phyloP scores from a whole-genome alignment of 108 stramenopile species.

The Cyclotella baltica region DNA sequence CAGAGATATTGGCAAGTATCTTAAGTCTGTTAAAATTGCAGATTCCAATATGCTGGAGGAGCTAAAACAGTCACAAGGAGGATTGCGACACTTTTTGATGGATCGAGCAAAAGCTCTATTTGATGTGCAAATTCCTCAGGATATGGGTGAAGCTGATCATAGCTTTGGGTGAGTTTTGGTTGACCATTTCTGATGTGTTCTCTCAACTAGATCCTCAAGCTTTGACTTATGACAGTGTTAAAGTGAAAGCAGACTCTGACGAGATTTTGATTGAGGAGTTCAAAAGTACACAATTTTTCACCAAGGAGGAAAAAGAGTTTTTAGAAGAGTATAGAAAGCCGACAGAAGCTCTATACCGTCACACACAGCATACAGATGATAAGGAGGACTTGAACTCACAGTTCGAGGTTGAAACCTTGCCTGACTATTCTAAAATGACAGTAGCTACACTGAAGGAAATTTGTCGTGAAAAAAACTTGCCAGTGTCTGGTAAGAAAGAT shows the following conservation, averaged over 20 bases:
- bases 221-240: conserved; percentile 19
- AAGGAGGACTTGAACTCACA: conserved; percentile 17
- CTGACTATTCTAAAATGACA: conserved; percentile 61
- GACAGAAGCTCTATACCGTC: conserved; percentile 27
- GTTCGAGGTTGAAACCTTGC: background rate
- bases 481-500: conserved; percentile 73
- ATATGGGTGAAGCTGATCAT: conserved; percentile 27
- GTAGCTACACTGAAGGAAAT: conserved; percentile 72
- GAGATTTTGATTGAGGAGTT: conserved; percentile 44
- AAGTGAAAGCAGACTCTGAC: conserved; percentile 38
- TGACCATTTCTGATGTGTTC: background rate
- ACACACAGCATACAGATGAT: conserved; percentile 31
- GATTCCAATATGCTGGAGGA: conserved; percentile 70
- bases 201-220: background rate
- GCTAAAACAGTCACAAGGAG: conserved; percentile 69
- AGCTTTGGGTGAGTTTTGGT: conserved; percentile 41
- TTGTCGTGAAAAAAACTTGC: conserved; percentile 70
- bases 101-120: conserved; percentile 48
- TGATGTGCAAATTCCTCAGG: conserved; percentile 34
- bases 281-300: conserved; percentile 52
- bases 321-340: conserved; percentile 48
- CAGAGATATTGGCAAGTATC: conserved; percentile 75
- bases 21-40: conserved; percentile 65
- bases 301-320: conserved; percentile 60
- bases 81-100: conserved; percentile 62